A percentile compares a stretch with the other conserved stretches of the same genome.
Conservation (phyloP, 2,329 filamentous ascomycete species). For the Beauveria sp. region DNA sequence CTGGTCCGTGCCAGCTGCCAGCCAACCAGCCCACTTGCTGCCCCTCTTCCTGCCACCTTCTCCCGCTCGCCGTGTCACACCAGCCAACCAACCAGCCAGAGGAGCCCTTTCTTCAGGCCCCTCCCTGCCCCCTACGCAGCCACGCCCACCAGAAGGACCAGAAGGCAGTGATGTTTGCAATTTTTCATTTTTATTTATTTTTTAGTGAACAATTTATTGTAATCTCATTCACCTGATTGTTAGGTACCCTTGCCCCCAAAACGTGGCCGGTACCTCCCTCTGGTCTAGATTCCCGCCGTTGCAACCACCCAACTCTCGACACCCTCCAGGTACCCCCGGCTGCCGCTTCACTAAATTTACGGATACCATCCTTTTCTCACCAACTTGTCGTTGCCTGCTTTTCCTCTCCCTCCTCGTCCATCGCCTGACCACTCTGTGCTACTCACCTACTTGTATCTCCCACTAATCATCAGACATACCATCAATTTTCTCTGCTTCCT, state of each 20-base stretch:
- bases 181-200: not conserved
- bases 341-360: not conserved
- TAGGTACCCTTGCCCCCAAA: not conserved
- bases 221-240: too few relatives aligned
- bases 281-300: not conserved
- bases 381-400: not conserved
- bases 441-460: not conserved
- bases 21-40: not conserved
- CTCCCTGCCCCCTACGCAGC: not conserved
- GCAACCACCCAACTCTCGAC: not conserved
- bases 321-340: not conserved
- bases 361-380: not conserved
- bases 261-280: not conserved
- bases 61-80: not conserved
- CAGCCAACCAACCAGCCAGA: not conserved
- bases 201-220: not conserved
- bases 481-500: not conserved
- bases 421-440: not conserved
- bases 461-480: not conserved
- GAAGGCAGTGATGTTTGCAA: too few relatives aligned
- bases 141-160: too few relatives aligned
- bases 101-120: not conserved
- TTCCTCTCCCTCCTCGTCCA: not conserved
- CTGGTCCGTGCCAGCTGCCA: constrained; percentile 5
- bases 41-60: not conserved